phyloP scores from a whole-genome alignment of 2,329 filamentous ascomycete genomes.

The Colletotrichum australisinense region DNA sequence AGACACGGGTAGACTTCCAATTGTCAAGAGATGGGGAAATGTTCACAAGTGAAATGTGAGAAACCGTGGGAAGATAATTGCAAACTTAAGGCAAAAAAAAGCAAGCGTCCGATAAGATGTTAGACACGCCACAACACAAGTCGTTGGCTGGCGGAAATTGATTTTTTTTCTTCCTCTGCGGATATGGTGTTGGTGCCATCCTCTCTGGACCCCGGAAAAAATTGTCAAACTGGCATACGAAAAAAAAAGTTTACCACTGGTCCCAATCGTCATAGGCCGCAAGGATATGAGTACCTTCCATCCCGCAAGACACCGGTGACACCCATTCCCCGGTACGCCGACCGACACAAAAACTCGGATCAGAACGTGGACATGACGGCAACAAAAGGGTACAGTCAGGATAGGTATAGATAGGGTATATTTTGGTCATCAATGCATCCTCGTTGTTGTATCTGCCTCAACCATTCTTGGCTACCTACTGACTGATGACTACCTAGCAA shows the following conservation, averaged over 20 bases:
- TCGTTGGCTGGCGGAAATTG: conserved; percentile 8
- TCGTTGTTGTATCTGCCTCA: neutral
- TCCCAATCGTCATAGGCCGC: neutral
- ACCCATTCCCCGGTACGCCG: neutral
- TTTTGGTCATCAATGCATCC: neutral
- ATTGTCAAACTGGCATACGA: neutral
- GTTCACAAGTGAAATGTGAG: neutral
- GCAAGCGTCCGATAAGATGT: conserved; percentile 9
- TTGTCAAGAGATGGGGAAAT: neutral
- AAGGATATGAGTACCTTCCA: neutral
- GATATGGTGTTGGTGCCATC: neutral
- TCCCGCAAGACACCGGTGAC: neutral
- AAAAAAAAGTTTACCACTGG: neutral
- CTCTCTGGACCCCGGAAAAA: neutral
- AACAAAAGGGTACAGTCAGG: neutral
- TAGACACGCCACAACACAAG: conserved; percentile 4
- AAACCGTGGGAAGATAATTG: neutral
- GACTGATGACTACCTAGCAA: neutral
- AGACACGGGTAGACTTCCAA: neutral
- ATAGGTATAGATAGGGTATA: neutral
- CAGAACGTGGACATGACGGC: neutral
- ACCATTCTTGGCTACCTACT: neutral
- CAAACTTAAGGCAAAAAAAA: conserved; percentile 1
- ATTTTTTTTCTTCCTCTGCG: neutral
- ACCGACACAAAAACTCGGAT: neutral